Conservation (phyloP, 2,329 filamentous ascomycete genomes). For the Meredithiella fracta region DNA sequence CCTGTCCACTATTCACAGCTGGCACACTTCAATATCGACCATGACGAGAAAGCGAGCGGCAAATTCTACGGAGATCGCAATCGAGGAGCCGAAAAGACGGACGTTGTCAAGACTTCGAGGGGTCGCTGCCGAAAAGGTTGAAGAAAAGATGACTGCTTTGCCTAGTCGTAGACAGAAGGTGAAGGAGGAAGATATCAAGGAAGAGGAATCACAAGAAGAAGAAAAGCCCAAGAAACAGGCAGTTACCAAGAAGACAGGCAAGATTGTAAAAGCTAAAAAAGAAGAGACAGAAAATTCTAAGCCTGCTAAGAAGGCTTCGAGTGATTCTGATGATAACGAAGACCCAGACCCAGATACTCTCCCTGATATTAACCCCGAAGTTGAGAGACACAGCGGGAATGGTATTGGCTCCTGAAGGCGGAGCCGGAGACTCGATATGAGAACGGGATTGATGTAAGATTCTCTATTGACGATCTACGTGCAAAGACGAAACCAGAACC, state of each 20-base stretch:
- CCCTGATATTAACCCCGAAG: constrained; percentile 24
- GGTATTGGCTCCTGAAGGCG: constrained; percentile 72
- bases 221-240: neutral
- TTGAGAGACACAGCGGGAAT: constrained; percentile 26
- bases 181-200: neutral
- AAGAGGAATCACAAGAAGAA: neutral
- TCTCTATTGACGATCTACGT: constrained; percentile 81
- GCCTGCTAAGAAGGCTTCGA: constrained; percentile 1
- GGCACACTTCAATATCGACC: neutral
- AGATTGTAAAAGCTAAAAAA: neutral
- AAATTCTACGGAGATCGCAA: neutral
- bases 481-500: constrained; percentile 60
- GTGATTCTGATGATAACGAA: neutral
- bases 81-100: constrained; percentile 10
- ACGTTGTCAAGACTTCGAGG: constrained; percentile 9
- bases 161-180: neutral
- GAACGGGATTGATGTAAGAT: constrained; percentile 75
- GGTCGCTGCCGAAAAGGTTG: neutral
- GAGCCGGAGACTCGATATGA: constrained; percentile 78
- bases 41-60: constrained; percentile 13
- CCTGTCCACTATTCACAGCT: neutral
- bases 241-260: constrained; percentile 1
- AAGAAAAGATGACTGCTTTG: neutral
- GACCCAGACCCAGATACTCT: constrained; percentile 22
- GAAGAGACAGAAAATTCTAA: constrained; percentile 7